Evolutionary conservation across 2,329 filamentous ascomycete genomes (phyloP), one percentile per base, ranked within the genome.

Genomic region (Chaetomium strumarium): DNA sequence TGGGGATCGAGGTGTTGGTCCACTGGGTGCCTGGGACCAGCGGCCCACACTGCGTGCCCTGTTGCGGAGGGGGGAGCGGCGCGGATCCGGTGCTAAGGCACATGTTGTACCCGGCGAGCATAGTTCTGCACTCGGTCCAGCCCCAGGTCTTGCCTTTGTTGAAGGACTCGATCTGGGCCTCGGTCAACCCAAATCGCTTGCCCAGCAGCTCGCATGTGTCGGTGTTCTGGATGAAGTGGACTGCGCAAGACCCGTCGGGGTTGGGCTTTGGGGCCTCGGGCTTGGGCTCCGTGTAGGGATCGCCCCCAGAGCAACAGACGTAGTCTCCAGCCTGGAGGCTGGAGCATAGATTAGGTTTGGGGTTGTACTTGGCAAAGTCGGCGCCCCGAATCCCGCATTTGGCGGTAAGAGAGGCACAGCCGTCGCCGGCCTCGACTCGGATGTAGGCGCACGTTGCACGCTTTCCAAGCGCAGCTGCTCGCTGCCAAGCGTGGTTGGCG

Each of bases 11-110:
- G 38, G 7, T 20, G 38, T 14, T 5, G 19, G 44, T 5, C 34
- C 34, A 24, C 31, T 29, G 7, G 8, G 40, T 75, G 1, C 71
- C 71, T 5, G 68, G 67, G 0, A 70, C 66, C 38, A 70, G 66
- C 1, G 76, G 77, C 1, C 77, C 76, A 76, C 1, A 68, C 55
- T 13, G 70, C 69, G 42, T 70, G 19, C 3, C 72, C 57, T 2
- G 63, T 49, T 1, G 69, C 63, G 2, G 74, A 2, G 45, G 19
- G 2, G 45, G 75, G 61, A 76, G 67, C 0, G 73, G 72, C 5
- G 72, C 63, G 1, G n/a, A 16, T 11, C 56, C 56, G 12, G 11
- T 31, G 51, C 53, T 56, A 11, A 58, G 10, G 42, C 56, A 58
- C 14, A 58, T 49, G 45, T 48, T 50, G 20, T 36, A 17, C 8